Evolutionary conservation across 2,329 filamentous ascomycete genomes (phyloP), one percentile per base, ranked within the genome.

Genomic region (Microsporum canis): DNA sequence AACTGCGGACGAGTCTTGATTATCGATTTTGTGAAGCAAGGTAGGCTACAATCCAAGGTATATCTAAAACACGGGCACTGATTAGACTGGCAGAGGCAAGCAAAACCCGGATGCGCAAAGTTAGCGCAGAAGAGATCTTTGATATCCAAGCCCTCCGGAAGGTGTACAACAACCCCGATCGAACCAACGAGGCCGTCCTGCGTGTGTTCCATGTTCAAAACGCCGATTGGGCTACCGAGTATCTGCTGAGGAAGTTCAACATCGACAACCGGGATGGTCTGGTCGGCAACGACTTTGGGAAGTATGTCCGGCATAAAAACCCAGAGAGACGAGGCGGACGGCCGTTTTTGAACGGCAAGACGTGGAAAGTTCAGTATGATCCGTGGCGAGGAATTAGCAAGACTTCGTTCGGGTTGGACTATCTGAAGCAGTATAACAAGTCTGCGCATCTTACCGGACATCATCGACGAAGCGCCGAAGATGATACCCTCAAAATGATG

Each of bases 181-280:
- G 67, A 38, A 65, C 63, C 27, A 61, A 64, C 17, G 65, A 68
- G 38, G 66, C 68, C 5, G 65, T 70, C 3, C 66, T 75, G 43
- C 67, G 72, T 34, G 69, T 75, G 17, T 72, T 75, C 51, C 80
- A 82, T 63, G 77, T 82, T 3, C 80, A 82, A 66, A 82, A 82
- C 63, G 79, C 79, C 5, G 69, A 70, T 5, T 81, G 79, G 78
- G 80, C 80, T 0, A 76, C 74, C 38, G 70, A 70, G 1, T 82
- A 76, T 63, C 68, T 82, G 1, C 69, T 81, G 38, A 70, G 74
- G 33, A 82, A 81, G 64, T 82, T 79, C 70, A 79, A 80, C 60
- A 81, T 82, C 62, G 73, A 78, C 60, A 73, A 78, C 55, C 66
- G 68, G 10, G 73, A 73, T 47, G 77, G 80, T 59, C 66, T 79